Conservation (phyloP, 371 early-diverging fungal species). For the Mucor indicus region DNA sequence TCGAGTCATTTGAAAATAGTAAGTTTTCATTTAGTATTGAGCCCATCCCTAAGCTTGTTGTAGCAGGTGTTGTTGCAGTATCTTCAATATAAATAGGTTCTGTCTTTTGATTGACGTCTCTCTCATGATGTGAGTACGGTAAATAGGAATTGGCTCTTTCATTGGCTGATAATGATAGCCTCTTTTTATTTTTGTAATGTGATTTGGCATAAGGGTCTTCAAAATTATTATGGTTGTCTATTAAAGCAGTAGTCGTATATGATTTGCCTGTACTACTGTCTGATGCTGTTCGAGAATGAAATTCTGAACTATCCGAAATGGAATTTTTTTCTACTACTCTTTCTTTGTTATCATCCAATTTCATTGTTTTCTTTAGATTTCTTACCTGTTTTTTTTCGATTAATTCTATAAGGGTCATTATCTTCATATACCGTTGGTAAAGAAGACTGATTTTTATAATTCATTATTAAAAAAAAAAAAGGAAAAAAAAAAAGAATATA, state of each 20-base stretch:
- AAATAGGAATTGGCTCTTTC: conserved; percentile 42
- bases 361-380: no score
- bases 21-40: conserved; percentile 26
- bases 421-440: conserved; percentile 21
- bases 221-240: not conserved
- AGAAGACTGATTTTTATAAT: no score
- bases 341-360: no score
- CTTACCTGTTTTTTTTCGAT: no score
- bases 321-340: conserved; percentile 13
- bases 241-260: conserved; percentile 14
- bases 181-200: no score
- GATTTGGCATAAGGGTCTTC: conserved; percentile 42
- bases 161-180: no score
- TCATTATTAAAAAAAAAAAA: no score
- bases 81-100: conserved; percentile 40
- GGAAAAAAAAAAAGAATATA: no score
- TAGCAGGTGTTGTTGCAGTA: conserved; percentile 2
- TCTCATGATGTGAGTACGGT: conserved; percentile 40
- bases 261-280: conserved; percentile 40
- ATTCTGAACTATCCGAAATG: conserved; percentile 17
- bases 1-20: not conserved
- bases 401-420: conserved; percentile 24
- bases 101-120: conserved; percentile 24
- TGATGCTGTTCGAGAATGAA: conserved; percentile 38
- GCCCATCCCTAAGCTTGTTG: conserved; percentile 16